phyloP scores from a whole-genome alignment of 1,284 basidiomycete genomes.

The Sphagnurus paluster region DNA sequence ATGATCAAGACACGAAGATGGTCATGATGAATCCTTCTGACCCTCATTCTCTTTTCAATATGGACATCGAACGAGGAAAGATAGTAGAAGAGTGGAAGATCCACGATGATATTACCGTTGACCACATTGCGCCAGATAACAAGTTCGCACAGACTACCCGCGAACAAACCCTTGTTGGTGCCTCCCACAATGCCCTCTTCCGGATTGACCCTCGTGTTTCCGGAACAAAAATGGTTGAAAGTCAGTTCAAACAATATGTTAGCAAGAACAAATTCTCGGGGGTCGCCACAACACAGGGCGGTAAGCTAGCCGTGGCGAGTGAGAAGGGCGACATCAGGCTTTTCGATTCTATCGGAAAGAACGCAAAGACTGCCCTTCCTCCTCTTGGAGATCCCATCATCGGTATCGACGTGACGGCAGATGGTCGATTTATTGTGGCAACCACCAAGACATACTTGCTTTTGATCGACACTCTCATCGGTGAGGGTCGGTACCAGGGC shows the following conservation, averaged over 20 bases:
- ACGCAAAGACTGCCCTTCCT: conserved; percentile 97
- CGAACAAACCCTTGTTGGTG: conserved; percentile 92
- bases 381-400: conserved; percentile 94
- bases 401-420: conserved; percentile 92
- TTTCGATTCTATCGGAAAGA: conserved; percentile 97
- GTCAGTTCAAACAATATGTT: conserved; percentile 95
- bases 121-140: conserved; percentile 89
- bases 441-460: conserved; percentile 95
- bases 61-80: conserved; percentile 96
- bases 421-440: conserved; percentile 94
- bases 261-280: conserved; percentile 96
- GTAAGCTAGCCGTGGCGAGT: conserved; percentile 91
- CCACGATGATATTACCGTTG: conserved; percentile 83
- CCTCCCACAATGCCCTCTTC: conserved; percentile 94
- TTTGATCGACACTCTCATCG: conserved; percentile 94
- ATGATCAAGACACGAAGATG: conserved; percentile 97
- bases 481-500: conserved; percentile 87
- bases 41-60: conserved; percentile 84
- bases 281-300: conserved; percentile 84
- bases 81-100: conserved; percentile 99
- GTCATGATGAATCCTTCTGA: conserved; percentile 87
- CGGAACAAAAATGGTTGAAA: conserved; percentile 92
- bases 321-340: conserved; percentile 97
- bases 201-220: conserved; percentile 93
- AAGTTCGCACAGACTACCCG: conserved; percentile 96